Evolutionary conservation across 202 grass and related monocot genomes (phyloP), one percentile per base, ranked within the genome.

Genomic region (Sporobolus alterniflorus): DNA sequence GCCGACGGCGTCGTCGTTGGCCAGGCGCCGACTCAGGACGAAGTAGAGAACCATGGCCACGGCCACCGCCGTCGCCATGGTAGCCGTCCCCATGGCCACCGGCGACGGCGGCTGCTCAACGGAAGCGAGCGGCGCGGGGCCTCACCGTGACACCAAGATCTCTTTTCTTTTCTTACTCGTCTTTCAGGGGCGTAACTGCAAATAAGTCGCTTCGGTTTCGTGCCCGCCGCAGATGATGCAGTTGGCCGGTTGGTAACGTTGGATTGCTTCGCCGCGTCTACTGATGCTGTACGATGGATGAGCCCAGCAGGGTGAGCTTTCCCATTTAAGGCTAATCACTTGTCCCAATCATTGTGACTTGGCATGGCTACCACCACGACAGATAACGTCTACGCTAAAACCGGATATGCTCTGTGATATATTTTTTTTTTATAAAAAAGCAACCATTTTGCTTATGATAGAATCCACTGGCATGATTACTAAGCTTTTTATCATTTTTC

Each of bases 11-110:
- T 91, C 89, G 64, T 88, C 76, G 11, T 82, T 44, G 28, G 89
- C 71, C 76, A 98, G 60, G 60, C 91, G 73, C 84, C 96, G 79
- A 61, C 76, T 90, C 67, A 98, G 81, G 42, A 98, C 79, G 76
- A 90, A 95, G 73, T 98, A 98, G 18, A 98, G 82, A 43, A 98
- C 55, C 75, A 98, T 88, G 72, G 91, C 96, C 77, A 89, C 90
- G 20, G 89, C 96, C 75, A 94, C 85, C 56, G 96, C 96, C 91
- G 96, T 94, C 25, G 91, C 96, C 89, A 98, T 86, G 76, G 93
- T 87, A 79, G 87, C 93, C 73, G 92, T 98, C 43, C 85, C 92
- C 96, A 98, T 98, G 78, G 78, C 39, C 65, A 32, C 43, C 41
- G 75, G 7, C 60, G 13, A 11, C 32, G 64, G 66, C 72, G 39